Percentiles rank a stretch among this genome's conserved stretches.
These are phyloP conservation scores for Mortierella sp. DNA, from an alignment of 371 early-diverging fungal species.

Conservation along the genomic window DNA sequence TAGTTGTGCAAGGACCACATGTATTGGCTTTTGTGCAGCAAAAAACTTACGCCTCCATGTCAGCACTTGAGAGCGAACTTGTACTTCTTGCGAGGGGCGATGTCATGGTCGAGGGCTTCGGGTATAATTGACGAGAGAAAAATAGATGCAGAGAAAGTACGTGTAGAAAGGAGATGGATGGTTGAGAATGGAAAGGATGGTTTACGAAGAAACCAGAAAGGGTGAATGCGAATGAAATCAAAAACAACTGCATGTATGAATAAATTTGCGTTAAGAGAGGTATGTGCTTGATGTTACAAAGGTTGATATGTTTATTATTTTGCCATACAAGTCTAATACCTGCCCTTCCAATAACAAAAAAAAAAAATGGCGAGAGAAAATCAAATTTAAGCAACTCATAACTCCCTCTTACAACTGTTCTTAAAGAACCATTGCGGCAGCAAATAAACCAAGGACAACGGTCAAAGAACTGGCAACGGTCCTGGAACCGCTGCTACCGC, in stretches of 20 bases:
- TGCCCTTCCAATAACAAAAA: background rate
- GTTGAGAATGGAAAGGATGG: background rate
- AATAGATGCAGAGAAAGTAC: background rate
- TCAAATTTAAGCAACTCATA: background rate
- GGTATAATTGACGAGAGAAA: background rate
- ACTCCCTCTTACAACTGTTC: background rate
- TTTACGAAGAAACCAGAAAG: background rate
- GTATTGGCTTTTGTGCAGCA: background rate
- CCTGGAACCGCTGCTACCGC: conserved; percentile 26
- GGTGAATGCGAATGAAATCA: conserved; percentile 1
- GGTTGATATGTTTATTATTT: no score
- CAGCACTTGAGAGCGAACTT: conserved; percentile 45
- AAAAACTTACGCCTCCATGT: conserved; percentile 54
- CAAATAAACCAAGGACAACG: conserved; percentile 27
- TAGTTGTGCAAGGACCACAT: background rate
- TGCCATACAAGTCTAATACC: no score
- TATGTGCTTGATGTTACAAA: background rate
- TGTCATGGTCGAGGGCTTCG: conserved; percentile 26
- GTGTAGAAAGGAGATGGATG: background rate
- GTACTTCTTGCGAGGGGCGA: conserved; percentile 44
- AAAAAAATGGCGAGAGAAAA: background rate
- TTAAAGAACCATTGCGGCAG: conserved; percentile 35
- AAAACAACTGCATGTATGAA: background rate
- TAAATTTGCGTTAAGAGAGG: background rate
- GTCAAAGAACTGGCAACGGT: conserved; percentile 21